Evolutionary conservation across 352 stramenopile genomes (phyloP).

Genomic region (Pythium sp.): DNA sequence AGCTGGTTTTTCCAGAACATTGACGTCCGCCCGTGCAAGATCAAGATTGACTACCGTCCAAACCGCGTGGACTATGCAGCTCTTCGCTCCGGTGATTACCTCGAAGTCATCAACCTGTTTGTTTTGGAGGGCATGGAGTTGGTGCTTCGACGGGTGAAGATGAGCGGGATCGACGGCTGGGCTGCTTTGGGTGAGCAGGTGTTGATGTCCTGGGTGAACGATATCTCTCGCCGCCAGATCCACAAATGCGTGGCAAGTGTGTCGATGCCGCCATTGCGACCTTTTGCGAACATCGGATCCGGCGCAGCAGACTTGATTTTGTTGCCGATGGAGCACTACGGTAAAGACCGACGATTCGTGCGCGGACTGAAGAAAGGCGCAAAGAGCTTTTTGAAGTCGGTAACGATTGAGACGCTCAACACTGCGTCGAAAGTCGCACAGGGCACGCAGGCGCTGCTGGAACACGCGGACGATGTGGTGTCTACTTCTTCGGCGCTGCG

Average conservation of each 20-base stretch:
- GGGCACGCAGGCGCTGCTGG: constrained; percentile 74
- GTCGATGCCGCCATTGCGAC: constrained; percentile 79
- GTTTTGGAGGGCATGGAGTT: constrained; percentile 88
- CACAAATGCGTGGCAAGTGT: constrained; percentile 89
- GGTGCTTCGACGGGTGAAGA: constrained; percentile 79
- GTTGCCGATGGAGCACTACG: constrained; percentile 85
- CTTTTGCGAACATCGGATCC: constrained; percentile 86
- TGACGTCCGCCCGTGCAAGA: constrained; percentile 85
- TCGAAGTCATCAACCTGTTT: constrained; percentile 89
- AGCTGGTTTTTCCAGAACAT: constrained; percentile 88
- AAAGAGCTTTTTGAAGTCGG: constrained; percentile 85
- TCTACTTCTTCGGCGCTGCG: constrained; percentile 58
- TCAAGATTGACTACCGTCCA: constrained; percentile 89
- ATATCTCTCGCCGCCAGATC: constrained; percentile 87
- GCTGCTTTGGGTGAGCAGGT: constrained; percentile 64
- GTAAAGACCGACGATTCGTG: constrained; percentile 76
- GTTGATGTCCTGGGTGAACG: constrained; percentile 84
- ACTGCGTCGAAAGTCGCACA: constrained; percentile 81
- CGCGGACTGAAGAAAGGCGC: constrained; percentile 83
- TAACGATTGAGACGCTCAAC: constrained; percentile 87
- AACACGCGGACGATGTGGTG: constrained; percentile 83
- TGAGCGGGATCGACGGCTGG: constrained; percentile 81
- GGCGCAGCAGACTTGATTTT: constrained; percentile 84
- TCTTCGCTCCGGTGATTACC: constrained; percentile 77
- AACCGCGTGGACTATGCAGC: constrained; percentile 86